These are phyloP conservation scores for Vigna radiata DNA, from an alignment of 306 rosid species.

Conservation along the genomic window DNA sequence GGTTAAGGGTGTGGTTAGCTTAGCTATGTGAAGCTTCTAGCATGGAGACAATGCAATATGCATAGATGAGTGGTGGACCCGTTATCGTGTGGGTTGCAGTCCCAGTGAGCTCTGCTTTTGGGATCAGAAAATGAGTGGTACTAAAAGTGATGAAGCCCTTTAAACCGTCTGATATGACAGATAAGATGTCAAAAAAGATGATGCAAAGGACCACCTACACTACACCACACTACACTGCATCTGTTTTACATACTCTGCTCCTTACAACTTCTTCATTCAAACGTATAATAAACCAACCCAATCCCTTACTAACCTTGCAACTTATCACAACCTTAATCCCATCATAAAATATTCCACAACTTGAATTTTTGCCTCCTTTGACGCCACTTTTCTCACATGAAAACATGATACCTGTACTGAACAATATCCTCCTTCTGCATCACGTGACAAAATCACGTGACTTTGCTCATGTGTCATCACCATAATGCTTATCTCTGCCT, in stretches of 20 bases:
- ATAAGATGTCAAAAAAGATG: conserved; percentile 27
- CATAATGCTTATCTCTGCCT: conserved; percentile 41
- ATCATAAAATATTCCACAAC: conserved; percentile 13
- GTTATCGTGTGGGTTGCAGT: conserved; percentile 28
- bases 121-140: conserved; percentile 37
- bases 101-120: conserved; percentile 12
- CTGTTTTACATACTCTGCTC: conserved; percentile 36
- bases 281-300: background rate
- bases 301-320: conserved; percentile 5
- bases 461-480: conserved; percentile 44
- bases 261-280: conserved; percentile 27
- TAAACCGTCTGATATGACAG: conserved; percentile 45
- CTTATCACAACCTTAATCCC: conserved; percentile 17
- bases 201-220: conserved; percentile 26
- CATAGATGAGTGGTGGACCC: conserved; percentile 31
- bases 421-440: conserved; percentile 18
- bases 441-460: conserved; percentile 56
- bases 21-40: conserved; percentile 20
- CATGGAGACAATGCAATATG: conserved; percentile 5
- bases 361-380: conserved; percentile 11
- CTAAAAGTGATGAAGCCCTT: conserved; percentile 46
- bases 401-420: conserved; percentile 6
- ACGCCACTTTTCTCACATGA: conserved; percentile 24
- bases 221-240: background rate
- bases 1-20: background rate